Base-by-base conservation (phyloP, 768 basidiomycete species). In the Flagelloscypha sp. region DNA sequence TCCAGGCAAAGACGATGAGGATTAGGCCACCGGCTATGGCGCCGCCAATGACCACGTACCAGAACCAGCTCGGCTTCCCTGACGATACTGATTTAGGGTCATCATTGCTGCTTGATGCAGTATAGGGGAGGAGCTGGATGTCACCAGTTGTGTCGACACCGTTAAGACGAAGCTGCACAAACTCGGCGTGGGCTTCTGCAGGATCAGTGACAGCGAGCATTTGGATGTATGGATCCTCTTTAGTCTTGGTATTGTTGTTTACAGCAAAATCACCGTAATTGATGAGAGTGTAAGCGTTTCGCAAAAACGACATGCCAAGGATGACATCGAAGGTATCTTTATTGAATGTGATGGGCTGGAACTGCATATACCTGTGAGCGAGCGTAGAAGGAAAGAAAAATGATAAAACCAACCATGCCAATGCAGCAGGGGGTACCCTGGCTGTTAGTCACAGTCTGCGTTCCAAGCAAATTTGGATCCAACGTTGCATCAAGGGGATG, bases 291-390 rank as follows among this genome's bases (percentile, higher is more conserved):
- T 83, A 84, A 7, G 67, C 66, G 45, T 82, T 84, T 33, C 78
- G 73, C 36, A 83, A 54, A 58, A 83, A 84, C 7, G 72, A 66
- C 78, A 84, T 84, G 37, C 83, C 83, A 29, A 84, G 61, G 29
- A 84, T 69, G 52, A 79, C 68, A 48, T 84, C 81, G 42, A 66
- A 84, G 19, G 53, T 62, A 19, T 68, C 61, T 35, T 45, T 48
- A 6, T 41, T 17, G 30, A 67, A 72, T 6, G 70, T 67, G 27
- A 74, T 70, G 5, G 82, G 81, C 44, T 84, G 83, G 59, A 84
- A 85, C 81, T 83, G 39, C 15, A 15, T 22, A 35, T 20, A 19
- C 10, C 18, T 27, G 25, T 12, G 17, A 17, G 15, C 38, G 16
- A 34, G 28, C 27, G 35, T 15, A 34, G 23, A 35, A 39, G 12